phyloP scores from a whole-genome alignment of 2,329 filamentous ascomycete genomes.

The Thelonectria olida region DNA sequence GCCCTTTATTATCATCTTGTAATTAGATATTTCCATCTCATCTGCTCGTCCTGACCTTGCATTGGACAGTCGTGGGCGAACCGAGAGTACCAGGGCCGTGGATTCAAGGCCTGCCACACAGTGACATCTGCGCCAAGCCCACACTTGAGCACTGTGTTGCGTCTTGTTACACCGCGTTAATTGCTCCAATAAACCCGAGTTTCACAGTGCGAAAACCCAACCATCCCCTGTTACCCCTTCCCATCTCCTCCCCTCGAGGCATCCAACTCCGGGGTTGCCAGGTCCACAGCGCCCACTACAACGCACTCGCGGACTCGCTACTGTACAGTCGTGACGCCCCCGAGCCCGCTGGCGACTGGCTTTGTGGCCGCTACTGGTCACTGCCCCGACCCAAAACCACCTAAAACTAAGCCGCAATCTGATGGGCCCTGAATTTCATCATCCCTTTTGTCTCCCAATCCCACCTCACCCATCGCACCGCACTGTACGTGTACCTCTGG shows the following conservation, averaged over 20 bases:
- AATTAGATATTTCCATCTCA: constrained; percentile 31
- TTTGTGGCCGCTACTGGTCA: constrained; percentile 9
- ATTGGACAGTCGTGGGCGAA: constrained; percentile 21
- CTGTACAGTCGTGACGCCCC: neutral
- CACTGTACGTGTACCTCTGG: constrained; percentile 4
- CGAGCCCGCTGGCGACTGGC: constrained; percentile 6
- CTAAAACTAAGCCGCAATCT: constrained; percentile 33
- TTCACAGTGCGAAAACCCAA: constrained; percentile 32
- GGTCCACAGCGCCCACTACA: constrained; percentile 25
- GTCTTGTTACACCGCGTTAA: neutral
- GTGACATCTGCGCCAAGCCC: constrained; percentile 20
- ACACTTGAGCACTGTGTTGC: constrained; percentile 31
- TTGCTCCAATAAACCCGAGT: constrained; percentile 2
- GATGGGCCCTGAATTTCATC: constrained; percentile 38
- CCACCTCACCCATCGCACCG: constrained; percentile 29
- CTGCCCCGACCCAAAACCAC: constrained; percentile 26
- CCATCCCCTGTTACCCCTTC: constrained; percentile 8
- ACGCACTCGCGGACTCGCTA: neutral
- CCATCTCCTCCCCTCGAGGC: constrained; percentile 5
- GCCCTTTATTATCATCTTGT: constrained; percentile 7
- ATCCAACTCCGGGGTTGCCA: constrained; percentile 18
- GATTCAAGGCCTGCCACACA: constrained; percentile 32
- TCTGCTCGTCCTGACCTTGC: constrained; percentile 30
- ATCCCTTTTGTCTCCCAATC: too few relatives aligned
- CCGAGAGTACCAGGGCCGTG: constrained; percentile 27